Percentiles rank a stretch among this genome's conserved stretches.
phyloP scores from a whole-genome alignment of 331 rosid genomes.

The Malus hybrid region DNA sequence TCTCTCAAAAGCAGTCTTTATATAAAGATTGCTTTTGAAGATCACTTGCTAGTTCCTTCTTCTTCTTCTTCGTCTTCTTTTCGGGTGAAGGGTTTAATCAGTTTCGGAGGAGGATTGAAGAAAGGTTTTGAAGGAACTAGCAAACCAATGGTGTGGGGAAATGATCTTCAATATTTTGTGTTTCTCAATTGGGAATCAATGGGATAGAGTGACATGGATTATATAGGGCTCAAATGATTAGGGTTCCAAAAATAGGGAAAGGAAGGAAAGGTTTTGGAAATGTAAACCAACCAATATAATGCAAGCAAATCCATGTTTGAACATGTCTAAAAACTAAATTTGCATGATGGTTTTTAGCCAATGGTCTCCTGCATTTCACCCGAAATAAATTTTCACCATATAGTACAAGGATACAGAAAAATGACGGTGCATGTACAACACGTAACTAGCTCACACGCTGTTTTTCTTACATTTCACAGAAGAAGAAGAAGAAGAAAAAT shows the following conservation, averaged over 20 bases:
- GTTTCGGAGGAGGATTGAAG: neutral
- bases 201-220: neutral
- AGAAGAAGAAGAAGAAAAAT: no score
- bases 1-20: neutral
- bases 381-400: neutral
- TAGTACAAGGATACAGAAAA: neutral
- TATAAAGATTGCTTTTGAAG: neutral
- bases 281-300: neutral
- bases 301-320: neutral
- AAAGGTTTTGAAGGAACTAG: neutral
- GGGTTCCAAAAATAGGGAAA: neutral
- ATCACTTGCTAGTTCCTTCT: conserved; percentile 1
- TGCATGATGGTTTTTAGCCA: neutral
- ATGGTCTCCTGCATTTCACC: neutral
- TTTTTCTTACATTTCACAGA: neutral
- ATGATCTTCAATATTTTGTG: neutral
- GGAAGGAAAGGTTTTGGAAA: neutral
- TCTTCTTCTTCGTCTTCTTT: neutral
- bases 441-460: neutral
- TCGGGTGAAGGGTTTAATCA: neutral
- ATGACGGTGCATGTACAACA: neutral
- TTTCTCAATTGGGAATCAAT: neutral
- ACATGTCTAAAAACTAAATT: neutral
- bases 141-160: neutral
- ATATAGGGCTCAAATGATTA: neutral